Base-by-base conservation (phyloP, 2,329 filamentous ascomycete species). In the Hymenotorrendiella dingleyae region DNA sequence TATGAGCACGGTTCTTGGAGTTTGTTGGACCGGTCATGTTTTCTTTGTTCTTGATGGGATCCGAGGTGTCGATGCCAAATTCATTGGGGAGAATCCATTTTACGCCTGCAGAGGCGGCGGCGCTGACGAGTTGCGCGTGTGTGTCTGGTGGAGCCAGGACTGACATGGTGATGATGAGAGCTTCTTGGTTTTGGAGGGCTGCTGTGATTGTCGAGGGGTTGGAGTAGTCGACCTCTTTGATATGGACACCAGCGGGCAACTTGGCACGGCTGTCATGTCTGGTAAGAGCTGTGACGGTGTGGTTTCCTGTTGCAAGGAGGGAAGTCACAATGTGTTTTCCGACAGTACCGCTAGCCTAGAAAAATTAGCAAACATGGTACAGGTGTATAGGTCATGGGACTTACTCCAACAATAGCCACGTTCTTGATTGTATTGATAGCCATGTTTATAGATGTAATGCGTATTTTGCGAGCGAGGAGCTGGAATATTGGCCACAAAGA, bases 61-160 rank as follows among this genome's bases (percentile, higher is more conserved):
- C 43, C 6, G 17, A 4, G 26, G 20, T 22, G 28, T 48, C 43
- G 16, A 17, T n/a, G 6, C 64, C 65, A 53, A 64, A 76, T 17
- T 62, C 61, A 50, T 79, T 80, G 1, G 76, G 76, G 54, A 81
- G 63, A 29, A 81, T 53, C 54, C 71, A 79, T 1, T 67, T 65
- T 3, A 82, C 67, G 2, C 70, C 69, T 0, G 77, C 76, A 21
- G 68, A 67, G 4, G 68, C 70, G 0, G 78, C 77, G 0, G 78
- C 77, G 5, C 64, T 59, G 46, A 80, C 60, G 16, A 81, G 63
- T 46, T 71, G 72, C 38, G 53, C 55, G 33, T 76, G 67, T 1
- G 67, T 67, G 11, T 71, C 70, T 0, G 45, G 57, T 0, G 72
- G 64, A 0, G 72, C 73, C 0, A 36, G 46, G 0, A 61, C 54